These are phyloP conservation scores for Hyphopichia wangnamkhiaoensis DNA, from an alignment of 1,139 yeast genomes.

Conservation along the genomic window DNA sequence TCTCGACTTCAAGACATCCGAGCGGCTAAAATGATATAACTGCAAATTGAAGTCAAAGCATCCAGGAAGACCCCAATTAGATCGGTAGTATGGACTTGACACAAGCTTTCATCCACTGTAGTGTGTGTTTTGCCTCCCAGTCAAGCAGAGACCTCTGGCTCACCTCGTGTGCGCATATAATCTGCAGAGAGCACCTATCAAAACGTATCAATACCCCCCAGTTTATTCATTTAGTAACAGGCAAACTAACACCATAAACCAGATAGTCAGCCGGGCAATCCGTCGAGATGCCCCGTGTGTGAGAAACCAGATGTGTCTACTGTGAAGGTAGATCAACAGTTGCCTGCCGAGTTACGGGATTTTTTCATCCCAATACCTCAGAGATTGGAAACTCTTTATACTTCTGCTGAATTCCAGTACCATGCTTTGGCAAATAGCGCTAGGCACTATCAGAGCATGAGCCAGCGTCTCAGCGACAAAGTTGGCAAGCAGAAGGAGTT, in stretches of 20 bases:
- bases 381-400: conserved; percentile 15
- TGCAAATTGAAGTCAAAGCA: too few relatives aligned
- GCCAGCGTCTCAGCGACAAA: conserved; percentile 12
- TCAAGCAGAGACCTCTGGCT: conserved; percentile 11
- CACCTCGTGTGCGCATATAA: conserved; percentile 28
- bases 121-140: conserved; percentile 16
- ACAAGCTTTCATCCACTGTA: conserved; percentile 22
- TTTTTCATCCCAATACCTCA: conserved; percentile 18
- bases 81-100: conserved; percentile 13
- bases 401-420: conserved; percentile 17
- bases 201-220: conserved; percentile 4
- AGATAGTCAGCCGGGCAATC: neutral
- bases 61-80: too few relatives aligned
- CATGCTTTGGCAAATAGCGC: conserved; percentile 13
- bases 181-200: conserved; percentile 20
- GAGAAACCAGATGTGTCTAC: conserved; percentile 11
- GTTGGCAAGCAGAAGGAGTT: conserved; percentile 14
- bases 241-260: neutral
- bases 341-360: conserved; percentile 15
- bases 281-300: conserved; percentile 15
- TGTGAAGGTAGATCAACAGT: conserved; percentile 12
- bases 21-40: neutral
- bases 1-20: neutral
- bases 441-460: conserved; percentile 9
- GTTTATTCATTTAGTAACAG: neutral